phyloP scores from a whole-genome alignment of 2,329 filamentous ascomycete species.

The Fulvia fulva region DNA sequence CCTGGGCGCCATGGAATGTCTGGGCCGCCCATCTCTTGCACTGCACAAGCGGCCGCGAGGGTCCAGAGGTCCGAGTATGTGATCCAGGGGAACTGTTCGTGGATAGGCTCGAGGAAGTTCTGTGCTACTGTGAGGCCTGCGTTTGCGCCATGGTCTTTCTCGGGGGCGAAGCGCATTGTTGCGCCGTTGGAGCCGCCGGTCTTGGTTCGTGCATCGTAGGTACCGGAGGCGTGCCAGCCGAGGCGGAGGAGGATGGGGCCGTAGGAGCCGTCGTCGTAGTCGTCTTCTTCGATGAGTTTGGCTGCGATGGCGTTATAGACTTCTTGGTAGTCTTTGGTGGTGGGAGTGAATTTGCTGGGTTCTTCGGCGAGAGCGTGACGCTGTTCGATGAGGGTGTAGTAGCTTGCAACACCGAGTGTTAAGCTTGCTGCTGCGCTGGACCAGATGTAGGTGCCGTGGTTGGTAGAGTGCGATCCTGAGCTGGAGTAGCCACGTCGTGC shows the following conservation, averaged over 20 bases:
- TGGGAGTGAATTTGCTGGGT: conserved; percentile 63
- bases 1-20: conserved; percentile 84
- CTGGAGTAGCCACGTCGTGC: conserved; percentile 73
- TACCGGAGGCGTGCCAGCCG: conserved; percentile 92
- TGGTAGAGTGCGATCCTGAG: conserved; percentile 23
- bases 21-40: conserved; percentile 95
- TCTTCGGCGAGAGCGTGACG: conserved; percentile 68
- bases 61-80: conserved; percentile 97
- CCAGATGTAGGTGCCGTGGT: conserved; percentile 49
- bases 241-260: conserved; percentile 86
- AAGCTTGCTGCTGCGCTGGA: conserved; percentile 52
- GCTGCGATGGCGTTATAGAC: conserved; percentile 85
- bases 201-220: conserved; percentile 79
- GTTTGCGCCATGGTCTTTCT: conserved; percentile 88
- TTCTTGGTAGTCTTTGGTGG: conserved; percentile 86
- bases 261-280: conserved; percentile 96
- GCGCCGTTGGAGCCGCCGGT: conserved; percentile 95
- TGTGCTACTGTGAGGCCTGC: conserved; percentile 81
- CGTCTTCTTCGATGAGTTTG: conserved; percentile 78
- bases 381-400: conserved; percentile 58
- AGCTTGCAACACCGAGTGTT: conserved; percentile 62
- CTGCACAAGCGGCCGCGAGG: conserved; percentile 73
- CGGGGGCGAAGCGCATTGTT: conserved; percentile 92
- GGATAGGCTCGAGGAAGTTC: conserved; percentile 89
- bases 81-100: conserved; percentile 92